These are phyloP conservation scores for Geosmithia flava DNA, from an alignment of 2,329 filamentous ascomycete genomes.

Conservation along the genomic window DNA sequence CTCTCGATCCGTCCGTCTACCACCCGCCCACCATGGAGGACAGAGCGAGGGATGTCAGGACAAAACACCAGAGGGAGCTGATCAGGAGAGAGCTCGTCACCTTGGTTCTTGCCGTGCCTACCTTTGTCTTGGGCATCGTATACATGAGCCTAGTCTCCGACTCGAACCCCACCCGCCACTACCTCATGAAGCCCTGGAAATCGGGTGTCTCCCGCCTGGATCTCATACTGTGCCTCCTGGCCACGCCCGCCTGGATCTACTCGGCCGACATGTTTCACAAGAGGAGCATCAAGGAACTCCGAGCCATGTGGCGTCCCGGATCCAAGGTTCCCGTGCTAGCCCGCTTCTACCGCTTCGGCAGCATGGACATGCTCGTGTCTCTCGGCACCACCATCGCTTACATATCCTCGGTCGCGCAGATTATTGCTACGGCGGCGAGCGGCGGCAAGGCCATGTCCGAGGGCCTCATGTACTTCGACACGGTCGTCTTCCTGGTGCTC, in stretches of 20 bases:
- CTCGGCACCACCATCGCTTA: conserved; percentile 83
- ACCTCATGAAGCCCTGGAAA: conserved; percentile 58
- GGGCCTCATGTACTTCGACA: conserved; percentile 70
- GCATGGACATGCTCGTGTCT: conserved; percentile 92
- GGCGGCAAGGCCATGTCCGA: conserved; percentile 22
- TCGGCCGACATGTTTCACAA: conserved; percentile 77
- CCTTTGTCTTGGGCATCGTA: conserved; percentile 77
- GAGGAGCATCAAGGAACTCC: conserved; percentile 67
- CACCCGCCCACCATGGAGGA: conserved; percentile 78
- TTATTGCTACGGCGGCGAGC: conserved; percentile 50
- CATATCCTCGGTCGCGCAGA: conserved; percentile 65
- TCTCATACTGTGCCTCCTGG: conserved; percentile 67
- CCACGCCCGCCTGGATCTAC: conserved; percentile 79
- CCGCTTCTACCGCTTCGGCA: conserved; percentile 84
- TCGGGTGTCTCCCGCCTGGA: conserved; percentile 65
- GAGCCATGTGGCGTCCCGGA: conserved; percentile 61
- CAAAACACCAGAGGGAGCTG: conserved; percentile 55
- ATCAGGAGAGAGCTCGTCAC: conserved; percentile 61
- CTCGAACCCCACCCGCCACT: conserved; percentile 32
- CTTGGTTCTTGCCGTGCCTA: conserved; percentile 60
- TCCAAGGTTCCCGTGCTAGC: conserved; percentile 62
- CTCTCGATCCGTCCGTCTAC: conserved; percentile 57
- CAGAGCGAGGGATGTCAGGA: conserved; percentile 59
- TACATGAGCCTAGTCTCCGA: conserved; percentile 71
- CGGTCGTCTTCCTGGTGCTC: conserved; percentile 81